phyloP scores from a whole-genome alignment of 208 protist genomes.

The Trypanosoma cruzi region DNA sequence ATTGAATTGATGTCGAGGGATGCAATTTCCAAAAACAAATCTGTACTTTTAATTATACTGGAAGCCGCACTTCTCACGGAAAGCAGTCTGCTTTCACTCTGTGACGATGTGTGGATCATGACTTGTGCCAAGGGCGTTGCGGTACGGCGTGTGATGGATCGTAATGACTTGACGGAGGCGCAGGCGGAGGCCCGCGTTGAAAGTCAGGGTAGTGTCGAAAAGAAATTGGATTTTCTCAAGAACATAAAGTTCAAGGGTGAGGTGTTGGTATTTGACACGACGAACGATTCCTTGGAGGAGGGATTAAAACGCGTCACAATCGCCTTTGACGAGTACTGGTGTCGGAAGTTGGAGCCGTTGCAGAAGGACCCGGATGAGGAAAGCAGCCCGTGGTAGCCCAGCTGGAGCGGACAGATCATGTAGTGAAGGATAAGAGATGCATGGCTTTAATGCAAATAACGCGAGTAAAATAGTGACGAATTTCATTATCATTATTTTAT shows the following conservation, averaged over 20 bases:
- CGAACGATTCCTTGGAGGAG: conserved; percentile 37
- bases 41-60: conserved; percentile 51
- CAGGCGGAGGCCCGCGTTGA: conserved; percentile 51
- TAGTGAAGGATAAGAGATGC: too few species aligned
- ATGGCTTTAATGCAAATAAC: too few species aligned
- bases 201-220: conserved; percentile 35
- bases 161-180: conserved; percentile 42
- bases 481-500: too few species aligned
- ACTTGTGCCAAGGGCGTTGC: conserved; percentile 46
- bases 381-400: conserved; percentile 1
- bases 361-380: conserved; percentile 11
- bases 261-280: conserved; percentile 63
- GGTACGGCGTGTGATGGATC: conserved; percentile 45
- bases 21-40: conserved; percentile 11
- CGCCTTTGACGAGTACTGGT: conserved; percentile 58
- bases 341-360: conserved; percentile 12
- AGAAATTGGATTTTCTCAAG: conserved; percentile 34
- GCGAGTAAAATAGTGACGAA: too few species aligned
- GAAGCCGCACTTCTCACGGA: conserved; percentile 80
- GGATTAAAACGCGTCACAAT: conserved; percentile 47
- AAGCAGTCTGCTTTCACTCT: conserved; percentile 33
- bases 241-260: conserved; percentile 40
- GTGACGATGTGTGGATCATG: conserved; percentile 75
- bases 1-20: conserved; percentile 12
- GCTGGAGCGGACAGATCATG: too few species aligned